Evolutionary conservation across 768 basidiomycete genomes (phyloP), one percentile per base, ranked within the genome.

Genomic region (Boletus reticuloceps): DNA sequence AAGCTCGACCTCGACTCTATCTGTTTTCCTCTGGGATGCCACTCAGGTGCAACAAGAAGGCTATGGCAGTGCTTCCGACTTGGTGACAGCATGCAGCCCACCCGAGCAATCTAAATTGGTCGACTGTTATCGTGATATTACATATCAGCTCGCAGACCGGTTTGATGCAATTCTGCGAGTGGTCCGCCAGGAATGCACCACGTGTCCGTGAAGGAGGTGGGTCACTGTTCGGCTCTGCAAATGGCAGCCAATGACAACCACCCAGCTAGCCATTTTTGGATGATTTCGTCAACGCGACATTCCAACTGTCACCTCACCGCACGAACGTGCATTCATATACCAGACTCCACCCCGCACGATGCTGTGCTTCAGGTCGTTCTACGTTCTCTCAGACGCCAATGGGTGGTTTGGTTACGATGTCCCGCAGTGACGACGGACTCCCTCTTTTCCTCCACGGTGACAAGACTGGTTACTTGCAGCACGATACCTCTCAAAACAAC

Each of bases 301-400:
- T 52, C 54, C 54, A 61, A 32, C 38, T 41, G 34, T 14, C 1
- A 36, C 12, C 34, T 29, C 29, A 36, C 34, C 22, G 27, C 59
- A 67, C 59, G 59, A 68, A 62, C 63, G 65, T 68, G 65, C 59
- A 54, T 56, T 47, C 57, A 41, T 68, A 65, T 55, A 57, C 36
- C 22, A 29, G 29, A 9, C 19, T 14, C 43, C 50, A 20, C 44
- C 27, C 4, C 2, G 13, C 22, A 40, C 9, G 31, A 61, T 19
- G 12, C 27, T 36, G 34, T 14, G 4, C 34, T 11, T 12, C 34
- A 11, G 1, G 11, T 55, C 39, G 29, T 32, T 45, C 50, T 52
- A 65, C 54, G 37, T 51, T 55, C 31, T 38, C 34, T 14, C 34
- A 36, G 34, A 14, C 46, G 5, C 47, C 19, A 17, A 45, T 39